phyloP scores from a whole-genome alignment of 31 red algal genomes.

The Odonthalia washingtoniensis region DNA sequence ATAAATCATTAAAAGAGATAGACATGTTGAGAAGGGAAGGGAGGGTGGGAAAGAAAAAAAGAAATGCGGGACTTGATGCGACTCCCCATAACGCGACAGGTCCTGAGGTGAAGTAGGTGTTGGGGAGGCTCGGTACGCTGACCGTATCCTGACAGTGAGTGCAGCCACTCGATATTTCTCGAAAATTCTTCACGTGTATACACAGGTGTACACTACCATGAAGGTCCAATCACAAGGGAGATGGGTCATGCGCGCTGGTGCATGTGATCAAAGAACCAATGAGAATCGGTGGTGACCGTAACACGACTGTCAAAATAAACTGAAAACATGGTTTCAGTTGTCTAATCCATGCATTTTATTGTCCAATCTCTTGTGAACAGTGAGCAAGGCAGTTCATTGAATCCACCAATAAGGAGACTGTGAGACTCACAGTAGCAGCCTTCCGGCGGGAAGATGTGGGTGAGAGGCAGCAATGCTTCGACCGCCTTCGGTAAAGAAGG shows the following conservation, averaged over 20 bases:
- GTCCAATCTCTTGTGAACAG: constrained; percentile 25
- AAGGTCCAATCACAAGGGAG: too few relatives aligned
- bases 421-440: constrained; percentile 34
- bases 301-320: constrained; percentile 47
- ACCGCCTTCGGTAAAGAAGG: background rate
- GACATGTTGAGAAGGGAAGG: too few relatives aligned
- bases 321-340: too few relatives aligned
- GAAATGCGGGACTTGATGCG: too few relatives aligned
- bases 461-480: background rate
- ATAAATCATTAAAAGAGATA: too few relatives aligned
- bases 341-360: constrained; percentile 49
- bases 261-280: constrained; percentile 58
- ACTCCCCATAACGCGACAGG: too few relatives aligned
- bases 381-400: constrained; percentile 40
- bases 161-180: constrained; percentile 5
- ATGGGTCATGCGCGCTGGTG: background rate
- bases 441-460: background rate
- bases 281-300: background rate
- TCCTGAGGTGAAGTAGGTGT: too few relatives aligned
- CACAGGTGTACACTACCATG: too few relatives aligned
- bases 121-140: too few relatives aligned
- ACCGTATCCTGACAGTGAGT: constrained; percentile 1
- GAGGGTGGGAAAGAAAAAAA: too few relatives aligned
- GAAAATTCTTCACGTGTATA: constrained; percentile 31
- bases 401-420: constrained; percentile 24